Evolutionary conservation across 2,329 filamentous ascomycete genomes (phyloP).

Genomic region (Fusarium circinatum): DNA sequence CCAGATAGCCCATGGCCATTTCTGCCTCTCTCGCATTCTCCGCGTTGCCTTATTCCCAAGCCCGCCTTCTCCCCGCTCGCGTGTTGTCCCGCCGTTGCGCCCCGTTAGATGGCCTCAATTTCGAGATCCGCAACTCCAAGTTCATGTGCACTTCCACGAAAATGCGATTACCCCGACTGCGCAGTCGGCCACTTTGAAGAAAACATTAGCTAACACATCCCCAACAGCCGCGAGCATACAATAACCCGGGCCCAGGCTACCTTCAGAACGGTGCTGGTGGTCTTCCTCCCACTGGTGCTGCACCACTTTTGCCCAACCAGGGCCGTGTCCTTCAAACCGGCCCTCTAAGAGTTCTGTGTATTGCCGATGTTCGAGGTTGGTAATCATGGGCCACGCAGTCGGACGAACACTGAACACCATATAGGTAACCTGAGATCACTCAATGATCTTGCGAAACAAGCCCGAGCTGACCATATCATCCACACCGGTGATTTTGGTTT

Average conservation of each 20-base stretch:
- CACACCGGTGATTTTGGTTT: slow-evolving; percentile 99
- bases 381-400: slow-evolving; percentile 22
- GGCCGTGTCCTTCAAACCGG: slow-evolving; percentile 73
- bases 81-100: slow-evolving; percentile 38
- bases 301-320: slow-evolving; percentile 74
- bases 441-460: slow-evolving; percentile 95
- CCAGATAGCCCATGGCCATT: background rate
- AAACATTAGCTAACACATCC: slow-evolving; percentile 35
- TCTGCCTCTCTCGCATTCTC: background rate
- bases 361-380: slow-evolving; percentile 77
- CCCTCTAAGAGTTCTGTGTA: slow-evolving; percentile 73
- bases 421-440: slow-evolving; percentile 93
- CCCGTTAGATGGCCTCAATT: slow-evolving; percentile 29
- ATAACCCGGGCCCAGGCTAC: slow-evolving; percentile 67
- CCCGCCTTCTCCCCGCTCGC: slow-evolving; percentile 32
- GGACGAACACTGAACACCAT: slow-evolving; percentile 23
- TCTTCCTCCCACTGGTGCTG: slow-evolving; percentile 66
- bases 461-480: slow-evolving; percentile 95
- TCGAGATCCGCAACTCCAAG: slow-evolving; percentile 25
- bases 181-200: background rate
- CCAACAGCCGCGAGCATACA: slow-evolving; percentile 56
- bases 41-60: background rate
- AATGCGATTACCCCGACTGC: background rate
- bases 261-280: slow-evolving; percentile 70
- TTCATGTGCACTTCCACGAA: slow-evolving; percentile 15